Base-by-base conservation (phyloP, 345 rosid genomes). In the Salix udensis region DNA sequence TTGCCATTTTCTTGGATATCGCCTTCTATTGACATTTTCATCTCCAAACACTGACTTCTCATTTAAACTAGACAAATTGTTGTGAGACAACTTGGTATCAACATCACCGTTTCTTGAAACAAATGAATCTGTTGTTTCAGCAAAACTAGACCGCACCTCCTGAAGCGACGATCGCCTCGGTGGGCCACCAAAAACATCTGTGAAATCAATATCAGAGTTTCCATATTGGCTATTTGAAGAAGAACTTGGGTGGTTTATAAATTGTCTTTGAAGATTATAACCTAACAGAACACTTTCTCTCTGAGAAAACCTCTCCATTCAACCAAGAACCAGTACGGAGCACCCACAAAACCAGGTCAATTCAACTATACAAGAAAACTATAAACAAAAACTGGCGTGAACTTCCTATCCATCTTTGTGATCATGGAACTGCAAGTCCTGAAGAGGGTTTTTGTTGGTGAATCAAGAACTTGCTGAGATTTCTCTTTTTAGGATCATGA, bases 41-140 rank as follows among this genome's bases (percentile, higher is more conserved):
- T 84, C 93, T 2, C 98, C 98, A 65, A 92, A 94, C 62, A 89
- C 97, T 0, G 97, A 95, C 85, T 90, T 92, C 80, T 91, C 92
- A 2, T 74, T 77, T 28, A 78, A 21, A 21, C 74, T 87, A n/a
- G 85, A 78, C 91, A 87, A 84, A 5, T 85, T 83, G 67, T 78
- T 76, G 19, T 80, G 64, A 19, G 61, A 65, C 64, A 55, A 67
- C 30, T 23, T 24, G 4, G 64, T 46, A 24, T 79, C 87, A 6
- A 7, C 67, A 70, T 62, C 83, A 46, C 78, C 82, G 15, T 52
- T 71, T 73, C 77, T 76, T 7, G 48, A 82, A 0, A 68, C 67
- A 66, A 44, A 18, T 13, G 82, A 55, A 72, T 83, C 87, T 23
- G 84, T 19, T 2, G 72, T 52, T 72, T 89, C 90, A 24, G 70